Percentiles rank a stretch among this genome's conserved stretches.
Conservation (phyloP, 1,284 basidiomycete genomes). For the Microbotryum scabiosae region DNA sequence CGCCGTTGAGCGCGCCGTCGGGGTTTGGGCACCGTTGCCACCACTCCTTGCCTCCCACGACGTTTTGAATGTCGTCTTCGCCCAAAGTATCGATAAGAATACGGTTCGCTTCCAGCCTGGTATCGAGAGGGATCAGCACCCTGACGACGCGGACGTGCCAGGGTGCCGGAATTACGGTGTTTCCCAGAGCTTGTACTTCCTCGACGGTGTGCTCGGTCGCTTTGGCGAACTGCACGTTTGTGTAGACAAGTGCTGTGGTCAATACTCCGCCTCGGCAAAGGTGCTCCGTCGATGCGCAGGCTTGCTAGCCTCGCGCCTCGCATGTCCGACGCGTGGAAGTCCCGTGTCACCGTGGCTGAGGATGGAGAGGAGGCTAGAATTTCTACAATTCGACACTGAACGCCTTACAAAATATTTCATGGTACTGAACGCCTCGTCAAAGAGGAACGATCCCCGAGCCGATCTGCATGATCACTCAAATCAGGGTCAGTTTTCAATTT, state of each 20-base stretch:
- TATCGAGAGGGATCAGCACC: conserved; percentile 53
- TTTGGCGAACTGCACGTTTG: conserved; percentile 3
- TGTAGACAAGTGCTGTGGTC: not conserved
- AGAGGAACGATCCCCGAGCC: conserved; percentile 66
- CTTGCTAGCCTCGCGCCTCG: no score
- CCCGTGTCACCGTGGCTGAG: not conserved
- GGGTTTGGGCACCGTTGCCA: conserved; percentile 81
- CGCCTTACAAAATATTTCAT: conserved; percentile 15
- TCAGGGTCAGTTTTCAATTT: conserved; percentile 2
- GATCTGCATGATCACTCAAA: conserved; percentile 36
- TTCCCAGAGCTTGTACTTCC: conserved; percentile 73
- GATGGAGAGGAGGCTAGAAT: not conserved
- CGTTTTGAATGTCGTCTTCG: conserved; percentile 63
- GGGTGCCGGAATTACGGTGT: conserved; percentile 74
- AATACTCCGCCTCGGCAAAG: conserved; percentile 4
- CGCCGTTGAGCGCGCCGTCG: conserved; percentile 67
- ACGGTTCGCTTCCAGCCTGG: conserved; percentile 68
- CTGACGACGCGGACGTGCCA: conserved; percentile 78
- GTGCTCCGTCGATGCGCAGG: not conserved
- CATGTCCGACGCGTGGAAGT: not conserved
- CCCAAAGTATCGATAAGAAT: conserved; percentile 73
- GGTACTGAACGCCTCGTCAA: conserved; percentile 52
- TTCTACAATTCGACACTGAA: no score
- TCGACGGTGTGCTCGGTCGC: conserved; percentile 61
- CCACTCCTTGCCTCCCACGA: conserved; percentile 89